Evolutionary conservation across 2,329 filamentous ascomycete genomes (phyloP).

Genomic region (Pseudogymnoascus sp.): DNA sequence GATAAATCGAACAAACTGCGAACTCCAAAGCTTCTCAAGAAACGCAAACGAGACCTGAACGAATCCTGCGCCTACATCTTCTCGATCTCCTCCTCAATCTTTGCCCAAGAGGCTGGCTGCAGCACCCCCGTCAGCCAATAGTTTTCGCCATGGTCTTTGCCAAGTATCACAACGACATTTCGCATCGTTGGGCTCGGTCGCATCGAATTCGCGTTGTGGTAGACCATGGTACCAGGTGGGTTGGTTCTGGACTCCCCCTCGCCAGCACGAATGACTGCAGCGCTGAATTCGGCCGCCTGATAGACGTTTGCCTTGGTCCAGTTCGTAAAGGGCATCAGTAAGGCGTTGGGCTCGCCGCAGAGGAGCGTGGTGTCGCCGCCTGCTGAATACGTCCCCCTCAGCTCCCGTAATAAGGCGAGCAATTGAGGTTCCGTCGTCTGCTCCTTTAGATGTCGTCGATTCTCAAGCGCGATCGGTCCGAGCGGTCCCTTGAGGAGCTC

Average conservation of each 20-base stretch:
- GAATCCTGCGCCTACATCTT: not conserved
- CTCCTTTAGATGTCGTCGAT: conserved; percentile 30
- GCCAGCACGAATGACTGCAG: conserved; percentile 12
- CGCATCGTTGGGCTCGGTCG: not conserved
- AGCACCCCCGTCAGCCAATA: conserved; percentile 27
- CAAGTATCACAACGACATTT: conserved; percentile 22
- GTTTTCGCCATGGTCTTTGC: conserved; percentile 28
- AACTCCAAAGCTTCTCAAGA: not conserved
- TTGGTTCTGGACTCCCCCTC: not conserved
- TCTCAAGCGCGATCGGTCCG: conserved; percentile 22
- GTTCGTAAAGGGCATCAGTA: conserved; percentile 34
- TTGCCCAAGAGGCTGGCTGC: conserved; percentile 20
- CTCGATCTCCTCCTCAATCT: conserved; percentile 15
- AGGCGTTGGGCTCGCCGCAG: conserved; percentile 28
- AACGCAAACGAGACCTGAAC: not conserved
- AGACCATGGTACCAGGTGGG: conserved; percentile 13
- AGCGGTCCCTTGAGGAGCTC: conserved; percentile 27
- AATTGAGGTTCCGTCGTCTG: conserved; percentile 32
- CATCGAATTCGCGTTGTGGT: conserved; percentile 10
- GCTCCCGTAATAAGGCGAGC: conserved; percentile 29
- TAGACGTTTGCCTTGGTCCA: conserved; percentile 33
- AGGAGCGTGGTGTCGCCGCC: conserved; percentile 24
- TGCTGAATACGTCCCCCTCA: conserved; percentile 15
- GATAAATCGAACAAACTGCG: too few species aligned
- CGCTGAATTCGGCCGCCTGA: conserved; percentile 32